These are phyloP conservation scores for Collariella sp. DNA, from an alignment of 495 filamentous ascomycete genomes.

Conservation along the genomic window DNA sequence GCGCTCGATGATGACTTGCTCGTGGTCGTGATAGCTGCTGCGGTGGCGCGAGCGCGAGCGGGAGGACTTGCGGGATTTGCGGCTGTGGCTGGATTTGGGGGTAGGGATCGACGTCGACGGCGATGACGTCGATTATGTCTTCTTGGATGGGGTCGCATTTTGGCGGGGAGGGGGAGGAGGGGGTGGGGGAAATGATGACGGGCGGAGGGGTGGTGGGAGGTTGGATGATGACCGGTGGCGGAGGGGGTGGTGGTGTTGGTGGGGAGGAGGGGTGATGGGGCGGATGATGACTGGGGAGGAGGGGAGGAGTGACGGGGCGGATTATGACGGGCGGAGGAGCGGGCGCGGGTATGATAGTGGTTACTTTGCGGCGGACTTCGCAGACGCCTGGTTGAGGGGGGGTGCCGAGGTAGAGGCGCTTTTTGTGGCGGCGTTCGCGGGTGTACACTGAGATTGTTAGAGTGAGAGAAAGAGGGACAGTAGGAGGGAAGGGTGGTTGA, in stretches of 20 bases:
- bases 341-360: conserved; percentile 36
- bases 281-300: conserved; percentile 21
- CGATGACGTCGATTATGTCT: conserved; percentile 43
- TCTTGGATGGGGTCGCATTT: conserved; percentile 17
- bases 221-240: conserved; percentile 18
- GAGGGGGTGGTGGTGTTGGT: conserved; percentile 26
- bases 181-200: conserved; percentile 7
- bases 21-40: conserved; percentile 27
- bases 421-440: conserved; percentile 26
- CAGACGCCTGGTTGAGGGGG: conserved; percentile 31
- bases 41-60: conserved; percentile 20
- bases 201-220: conserved; percentile 24
- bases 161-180: conserved; percentile 20
- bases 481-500: neutral
- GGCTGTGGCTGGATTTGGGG: conserved; percentile 8
- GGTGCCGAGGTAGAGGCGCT: conserved; percentile 37
- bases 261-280: conserved; percentile 28
- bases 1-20: conserved; percentile 42
- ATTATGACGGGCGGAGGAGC: conserved; percentile 23
- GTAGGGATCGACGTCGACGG: conserved; percentile 43
- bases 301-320: conserved; percentile 12
- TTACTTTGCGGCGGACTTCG: conserved; percentile 33
- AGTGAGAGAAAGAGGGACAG: neutral
- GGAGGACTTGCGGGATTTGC: conserved; percentile 18
- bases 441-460: conserved; percentile 14